Conservation (phyloP, 768 basidiomycete species). For the Pholiota microspora region DNA sequence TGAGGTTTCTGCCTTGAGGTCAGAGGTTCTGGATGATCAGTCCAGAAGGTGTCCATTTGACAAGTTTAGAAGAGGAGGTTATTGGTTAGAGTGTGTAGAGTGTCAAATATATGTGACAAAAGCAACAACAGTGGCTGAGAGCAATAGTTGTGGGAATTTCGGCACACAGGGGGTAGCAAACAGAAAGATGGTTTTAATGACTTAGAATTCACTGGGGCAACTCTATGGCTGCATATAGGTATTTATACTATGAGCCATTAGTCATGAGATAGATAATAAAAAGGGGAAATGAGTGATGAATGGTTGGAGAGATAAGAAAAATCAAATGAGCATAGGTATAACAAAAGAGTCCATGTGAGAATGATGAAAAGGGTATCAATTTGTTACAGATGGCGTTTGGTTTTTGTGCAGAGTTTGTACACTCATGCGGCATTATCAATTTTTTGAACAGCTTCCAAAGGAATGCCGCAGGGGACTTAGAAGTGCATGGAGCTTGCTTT, state of each 20-base stretch:
- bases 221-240: too few species aligned
- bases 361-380: too few species aligned
- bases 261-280: too few species aligned
- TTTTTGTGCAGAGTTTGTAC: conserved; percentile 27
- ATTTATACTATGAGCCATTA: too few species aligned
- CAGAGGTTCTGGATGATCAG: not conserved
- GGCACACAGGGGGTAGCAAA: not conserved
- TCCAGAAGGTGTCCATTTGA: not conserved
- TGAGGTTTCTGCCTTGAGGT: too few species aligned
- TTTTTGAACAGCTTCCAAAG: conserved; percentile 30
- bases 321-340: too few species aligned
- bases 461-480: conserved; percentile 5
- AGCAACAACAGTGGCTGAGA: not conserved
- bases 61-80: not conserved
- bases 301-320: too few species aligned
- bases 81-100: not conserved
- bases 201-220: not conserved
- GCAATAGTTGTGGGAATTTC: not conserved
- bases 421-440: conserved; percentile 34
- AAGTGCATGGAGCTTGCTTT: conserved; percentile 1
- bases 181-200: not conserved
- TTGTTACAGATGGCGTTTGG: not conserved
- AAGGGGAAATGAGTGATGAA: too few species aligned
- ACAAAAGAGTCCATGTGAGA: too few species aligned
- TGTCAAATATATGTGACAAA: not conserved